Conservation (phyloP, 306 rosid species). For the Quercus robur region DNA sequence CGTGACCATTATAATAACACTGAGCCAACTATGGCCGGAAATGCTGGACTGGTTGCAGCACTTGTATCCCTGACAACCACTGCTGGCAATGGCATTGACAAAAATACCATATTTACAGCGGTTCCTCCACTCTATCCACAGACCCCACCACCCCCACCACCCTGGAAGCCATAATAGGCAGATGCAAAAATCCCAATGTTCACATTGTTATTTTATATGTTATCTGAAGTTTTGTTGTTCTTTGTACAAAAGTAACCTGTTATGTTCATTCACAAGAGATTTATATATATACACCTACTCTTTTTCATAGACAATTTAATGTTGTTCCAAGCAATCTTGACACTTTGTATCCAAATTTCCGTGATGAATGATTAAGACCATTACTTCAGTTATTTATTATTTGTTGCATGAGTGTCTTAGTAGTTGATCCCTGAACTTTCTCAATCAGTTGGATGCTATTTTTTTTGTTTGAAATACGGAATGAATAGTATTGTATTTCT, state of each 20-base stretch:
- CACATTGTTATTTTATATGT: neutral
- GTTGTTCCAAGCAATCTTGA: neutral
- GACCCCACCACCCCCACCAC: conserved; percentile 59
- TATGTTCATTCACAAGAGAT: neutral
- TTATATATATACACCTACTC: neutral
- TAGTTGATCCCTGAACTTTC: neutral
- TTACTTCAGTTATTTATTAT: neutral
- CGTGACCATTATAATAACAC: conserved; percentile 38
- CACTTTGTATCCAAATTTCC: neutral
- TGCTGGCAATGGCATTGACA: conserved; percentile 40
- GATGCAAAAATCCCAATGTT: neutral
- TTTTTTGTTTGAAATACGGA: no score
- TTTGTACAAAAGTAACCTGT: neutral
- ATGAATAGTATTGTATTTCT: no score
- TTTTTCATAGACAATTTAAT: neutral
- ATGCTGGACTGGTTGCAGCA: conserved; percentile 73
- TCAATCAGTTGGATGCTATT: no score
- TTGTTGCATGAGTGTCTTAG: neutral
- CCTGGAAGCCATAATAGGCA: conserved; percentile 49
- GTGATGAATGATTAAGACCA: neutral
- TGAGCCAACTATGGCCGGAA: conserved; percentile 62
- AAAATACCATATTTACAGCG: conserved; percentile 51
- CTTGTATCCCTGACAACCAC: conserved; percentile 47
- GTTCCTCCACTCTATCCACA: conserved; percentile 61
- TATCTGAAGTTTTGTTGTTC: neutral